phyloP scores from a whole-genome alignment of 2,329 filamentous ascomycete species.

The Ascochyta rabiei region DNA sequence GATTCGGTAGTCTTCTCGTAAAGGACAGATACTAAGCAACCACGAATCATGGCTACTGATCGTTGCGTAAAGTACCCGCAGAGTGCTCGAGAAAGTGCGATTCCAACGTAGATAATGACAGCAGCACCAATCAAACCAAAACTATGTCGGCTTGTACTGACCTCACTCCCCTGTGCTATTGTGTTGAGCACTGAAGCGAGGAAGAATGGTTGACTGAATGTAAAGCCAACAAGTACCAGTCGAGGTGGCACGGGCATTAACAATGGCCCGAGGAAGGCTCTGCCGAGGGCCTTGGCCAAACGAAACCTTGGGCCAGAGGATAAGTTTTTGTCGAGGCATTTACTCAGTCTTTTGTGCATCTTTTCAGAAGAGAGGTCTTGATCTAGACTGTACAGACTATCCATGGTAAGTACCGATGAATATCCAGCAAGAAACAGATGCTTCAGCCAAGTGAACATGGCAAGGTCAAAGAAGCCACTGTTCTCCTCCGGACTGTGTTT shows the following conservation, averaged over 20 bases:
- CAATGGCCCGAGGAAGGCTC: slow-evolving; percentile 19
- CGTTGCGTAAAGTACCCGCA: slow-evolving; percentile 2
- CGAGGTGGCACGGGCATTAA: slow-evolving; percentile 31
- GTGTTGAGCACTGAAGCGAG: slow-evolving; percentile 23
- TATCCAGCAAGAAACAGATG: slow-evolving; percentile 40
- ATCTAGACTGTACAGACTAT: slow-evolving; percentile 40
- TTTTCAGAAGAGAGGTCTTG: slow-evolving; percentile 20
- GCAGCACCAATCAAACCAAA: slow-evolving; percentile 10
- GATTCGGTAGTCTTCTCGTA: slow-evolving; percentile 1
- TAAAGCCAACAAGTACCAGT: slow-evolving; percentile 32
- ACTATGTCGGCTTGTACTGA: not conserved
- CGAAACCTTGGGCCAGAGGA: slow-evolving; percentile 22
- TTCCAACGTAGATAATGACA: not conserved
- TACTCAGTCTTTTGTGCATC: not conserved
- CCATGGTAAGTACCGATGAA: slow-evolving; percentile 30
- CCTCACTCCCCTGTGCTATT: slow-evolving; percentile 18
- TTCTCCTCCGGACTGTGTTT: slow-evolving; percentile 43
- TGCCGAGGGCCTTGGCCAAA: slow-evolving; percentile 28
- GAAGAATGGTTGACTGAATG: slow-evolving; percentile 34
- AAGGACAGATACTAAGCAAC: not conserved
- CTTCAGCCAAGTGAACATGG: slow-evolving; percentile 48
- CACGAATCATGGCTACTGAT: not conserved
- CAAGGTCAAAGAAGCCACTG: slow-evolving; percentile 42
- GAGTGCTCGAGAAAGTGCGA: slow-evolving; percentile 5
- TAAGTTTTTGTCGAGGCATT: slow-evolving; percentile 15